Evolutionary conservation across 768 basidiomycete species (phyloP).

Genomic region (Myochromella boudieri): DNA sequence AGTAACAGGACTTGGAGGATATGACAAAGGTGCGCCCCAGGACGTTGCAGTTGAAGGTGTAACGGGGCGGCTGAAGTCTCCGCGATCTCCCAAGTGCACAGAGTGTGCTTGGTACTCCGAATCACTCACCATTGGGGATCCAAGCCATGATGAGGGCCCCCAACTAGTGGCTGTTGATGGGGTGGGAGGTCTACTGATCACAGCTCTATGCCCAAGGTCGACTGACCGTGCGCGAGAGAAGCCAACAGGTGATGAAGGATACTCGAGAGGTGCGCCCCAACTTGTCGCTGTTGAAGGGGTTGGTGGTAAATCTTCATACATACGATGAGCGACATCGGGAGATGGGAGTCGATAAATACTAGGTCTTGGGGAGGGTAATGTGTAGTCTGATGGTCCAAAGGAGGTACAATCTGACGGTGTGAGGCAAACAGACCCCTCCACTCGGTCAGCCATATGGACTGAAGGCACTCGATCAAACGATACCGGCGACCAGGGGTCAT

Average conservation of each 20-base stretch:
- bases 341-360: constrained; percentile 44
- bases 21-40: constrained; percentile 49
- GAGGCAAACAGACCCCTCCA: constrained; percentile 55
- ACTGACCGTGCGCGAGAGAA: constrained; percentile 37
- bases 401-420: constrained; percentile 57
- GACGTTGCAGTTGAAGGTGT: constrained; percentile 47
- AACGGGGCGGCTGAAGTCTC: constrained; percentile 34
- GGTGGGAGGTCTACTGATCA: constrained; percentile 44
- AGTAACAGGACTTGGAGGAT: constrained; percentile 36
- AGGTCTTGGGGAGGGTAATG: constrained; percentile 34
- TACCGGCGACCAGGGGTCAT: constrained; percentile 36
- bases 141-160: constrained; percentile 28
- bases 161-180: constrained; percentile 41
- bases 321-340: constrained; percentile 58
- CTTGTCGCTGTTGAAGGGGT: constrained; percentile 49
- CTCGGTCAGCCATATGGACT: constrained; percentile 53
- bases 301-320: constrained; percentile 51
- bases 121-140: constrained; percentile 20
- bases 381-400: constrained; percentile 53
- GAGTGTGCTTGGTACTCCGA: constrained; percentile 30
- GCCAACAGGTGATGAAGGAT: constrained; percentile 28
- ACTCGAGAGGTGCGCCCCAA: constrained; percentile 43
- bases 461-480: constrained; percentile 46
- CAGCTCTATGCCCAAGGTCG: constrained; percentile 42
- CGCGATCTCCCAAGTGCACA: constrained; percentile 38